Evolutionary conservation across 179 eudicot genomes (phyloP).

Genomic region (Kewa caespitosa): DNA sequence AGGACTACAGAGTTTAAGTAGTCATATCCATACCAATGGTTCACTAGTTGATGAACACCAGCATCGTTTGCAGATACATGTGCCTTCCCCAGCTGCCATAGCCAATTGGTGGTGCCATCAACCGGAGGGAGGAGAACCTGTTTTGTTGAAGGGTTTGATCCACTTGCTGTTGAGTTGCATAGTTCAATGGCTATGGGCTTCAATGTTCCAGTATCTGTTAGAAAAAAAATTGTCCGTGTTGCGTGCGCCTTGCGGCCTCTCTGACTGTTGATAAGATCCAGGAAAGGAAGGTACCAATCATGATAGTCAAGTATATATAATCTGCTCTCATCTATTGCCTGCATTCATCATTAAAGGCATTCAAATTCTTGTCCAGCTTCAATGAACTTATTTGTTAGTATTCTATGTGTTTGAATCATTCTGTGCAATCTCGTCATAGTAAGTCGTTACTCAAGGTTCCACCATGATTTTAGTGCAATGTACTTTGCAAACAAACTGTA

Average conservation of each 20-base stretch:
- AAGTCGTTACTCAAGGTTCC: too few relatives aligned
- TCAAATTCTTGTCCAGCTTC: too few relatives aligned
- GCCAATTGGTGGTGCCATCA: conserved; percentile 49
- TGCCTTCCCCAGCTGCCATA: conserved; percentile 60
- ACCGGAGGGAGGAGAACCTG: conserved; percentile 50
- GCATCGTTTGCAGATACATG: conserved; percentile 63
- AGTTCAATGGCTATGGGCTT: conserved; percentile 64
- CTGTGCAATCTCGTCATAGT: too few relatives aligned
- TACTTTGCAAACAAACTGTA: too few relatives aligned
- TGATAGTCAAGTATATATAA: conserved; percentile 54
- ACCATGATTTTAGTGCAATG: too few relatives aligned
- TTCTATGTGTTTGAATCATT: too few relatives aligned
- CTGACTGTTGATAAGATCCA: conserved; percentile 45
- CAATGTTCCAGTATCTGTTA: conserved; percentile 44
- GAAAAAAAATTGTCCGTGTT: conserved; percentile 52
- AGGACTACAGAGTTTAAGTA: background rate
- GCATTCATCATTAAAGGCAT: too few relatives aligned
- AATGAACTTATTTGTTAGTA: too few relatives aligned
- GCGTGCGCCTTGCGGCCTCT: conserved; percentile 54
- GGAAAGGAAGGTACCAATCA: conserved; percentile 51
- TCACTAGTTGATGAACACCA: conserved; percentile 57
- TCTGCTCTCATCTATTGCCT: conserved; percentile 48
- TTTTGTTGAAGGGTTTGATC: conserved; percentile 33
- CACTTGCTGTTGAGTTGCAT: conserved; percentile 35
- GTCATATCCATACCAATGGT: conserved; percentile 51